Base-by-base conservation (phyloP, 208 protist species). In the Trypanosoma scelopori region DNA sequence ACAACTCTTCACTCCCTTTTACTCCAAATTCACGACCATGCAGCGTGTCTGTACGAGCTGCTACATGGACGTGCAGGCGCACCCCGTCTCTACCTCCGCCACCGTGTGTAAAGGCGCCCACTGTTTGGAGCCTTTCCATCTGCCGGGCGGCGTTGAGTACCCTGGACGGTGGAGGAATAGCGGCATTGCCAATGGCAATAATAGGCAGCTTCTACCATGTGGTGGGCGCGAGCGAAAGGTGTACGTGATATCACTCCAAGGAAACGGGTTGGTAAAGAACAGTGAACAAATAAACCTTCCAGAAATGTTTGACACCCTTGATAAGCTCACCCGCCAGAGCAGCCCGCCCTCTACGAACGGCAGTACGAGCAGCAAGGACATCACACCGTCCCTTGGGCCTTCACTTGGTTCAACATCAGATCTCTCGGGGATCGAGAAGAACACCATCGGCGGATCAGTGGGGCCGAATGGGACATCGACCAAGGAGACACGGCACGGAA, bases 231-330 rank as follows among this genome's bases (percentile, higher is more conserved):
- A 67, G 27, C 61, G 50, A 12, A 67, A 58, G 25, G 22, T 67
- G 23, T 67, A 41, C 57, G 61, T 67, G 5, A 67, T 67, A 48
- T 42, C 41, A 15, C 61, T 67, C 32, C 61, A 53, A 22, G 42
- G 35, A 22, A 50, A 18, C 25, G n/a, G 28, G 45, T 12, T 49
- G 16, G 35, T 45, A 5, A 51, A 67, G 7, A 47, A 23, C 16
- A 3, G 23, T 39, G 35, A 56, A 18, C 39, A 25, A 15, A 42
- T 41, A 30, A 39, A 37, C 4, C 50, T 67, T 22, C 3, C 5
- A 41, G 61, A 25, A 16, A 18, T 58, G 0, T 58, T 67, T 50
- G 47, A 58, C 7, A 39, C 45, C 30, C 50, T 67, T 35, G 61
- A 67, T 20, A 1, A 43, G 22, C 11, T 67, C 1, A 67, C 22